phyloP scores from a whole-genome alignment of 192 early-diverging fungal species.

The Umbelopsis sp. region DNA sequence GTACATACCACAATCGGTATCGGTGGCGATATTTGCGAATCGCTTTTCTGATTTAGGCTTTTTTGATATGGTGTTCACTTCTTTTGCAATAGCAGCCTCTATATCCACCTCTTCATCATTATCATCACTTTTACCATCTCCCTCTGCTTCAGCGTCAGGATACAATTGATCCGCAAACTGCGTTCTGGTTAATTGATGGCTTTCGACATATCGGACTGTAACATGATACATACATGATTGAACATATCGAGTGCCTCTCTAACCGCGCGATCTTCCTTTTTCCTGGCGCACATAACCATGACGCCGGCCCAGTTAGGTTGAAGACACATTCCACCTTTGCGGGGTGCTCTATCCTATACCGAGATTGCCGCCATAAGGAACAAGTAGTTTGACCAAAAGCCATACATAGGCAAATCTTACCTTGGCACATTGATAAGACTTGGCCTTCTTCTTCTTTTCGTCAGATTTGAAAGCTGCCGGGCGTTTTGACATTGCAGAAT shows the following conservation, averaged over 20 bases:
- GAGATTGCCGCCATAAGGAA: not conserved
- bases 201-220: not conserved
- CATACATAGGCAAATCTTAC: not conserved
- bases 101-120: conserved; percentile 52
- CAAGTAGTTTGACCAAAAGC: not conserved
- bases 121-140: conserved; percentile 21
- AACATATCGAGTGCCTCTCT: conserved; percentile 54
- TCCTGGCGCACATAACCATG: conserved; percentile 51
- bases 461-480: not conserved
- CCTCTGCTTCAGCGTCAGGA: conserved; percentile 3
- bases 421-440: conserved; percentile 30
- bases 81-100: conserved; percentile 55
- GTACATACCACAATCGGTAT: conserved; percentile 54
- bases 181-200: not conserved
- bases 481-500: conserved; percentile 23
- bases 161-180: conserved; percentile 32
- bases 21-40: conserved; percentile 51
- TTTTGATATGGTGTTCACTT: conserved; percentile 49
- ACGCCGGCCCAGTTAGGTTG: conserved; percentile 52
- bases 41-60: conserved; percentile 45
- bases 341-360: conserved; percentile 3
- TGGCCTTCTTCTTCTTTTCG: conserved; percentile 31
- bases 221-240: conserved; percentile 38
- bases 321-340: conserved; percentile 43
- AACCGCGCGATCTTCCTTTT: conserved; percentile 45